Evolutionary conservation across 2,329 filamentous ascomycete genomes (phyloP), one percentile per base, ranked within the genome.

Genomic region (Phaeosphaeria sp.): DNA sequence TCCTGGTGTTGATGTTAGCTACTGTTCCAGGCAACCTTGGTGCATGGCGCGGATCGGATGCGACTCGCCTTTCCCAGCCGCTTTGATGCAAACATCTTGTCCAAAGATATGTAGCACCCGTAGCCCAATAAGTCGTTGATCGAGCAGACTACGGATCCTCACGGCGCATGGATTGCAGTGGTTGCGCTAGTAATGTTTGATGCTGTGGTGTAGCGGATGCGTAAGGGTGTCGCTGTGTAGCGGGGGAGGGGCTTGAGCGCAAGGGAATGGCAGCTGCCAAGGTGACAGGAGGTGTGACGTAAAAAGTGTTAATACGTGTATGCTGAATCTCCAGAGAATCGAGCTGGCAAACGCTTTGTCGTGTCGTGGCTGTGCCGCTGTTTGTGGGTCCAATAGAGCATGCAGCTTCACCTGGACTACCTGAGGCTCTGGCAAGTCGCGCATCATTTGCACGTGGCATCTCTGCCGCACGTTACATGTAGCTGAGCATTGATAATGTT

Each of bases 61-160:
- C 27, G 11, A 56, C 66, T 57, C 74, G 84, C 83, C 73, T 83
- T 82, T 57, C 78, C 75, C 24, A 84, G 72, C 51, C 81, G 71
- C 73, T 83, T 83, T 24, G 75, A 74, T 24, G 83, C 81, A 63
- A 85, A 84, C 81, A 84, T 84, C 3, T 55, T 65, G 57, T 53
- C n/a, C 6, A 24, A 11, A n/a, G 22, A 13, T 17, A 20, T 39
- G 36, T 49, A 33, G 17, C 27, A 15, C 36, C 27, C 18, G 30
- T 36, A 36, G 9, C 8, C 30, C 3, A 15, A 13, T 3, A 15
- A 36, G 13, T 8, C 13, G 13, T 36, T 13, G 30, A 36, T 15
- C 30, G 30, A 36, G 30, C 25, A 36, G 11, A 13, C 8, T 13
- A 6, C 6, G 30, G 30, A 36, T 6, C 17, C 15, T 17, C 13